Conservation (phyloP, 164 flowering plant genomes). For the Akebia trifoliata region DNA sequence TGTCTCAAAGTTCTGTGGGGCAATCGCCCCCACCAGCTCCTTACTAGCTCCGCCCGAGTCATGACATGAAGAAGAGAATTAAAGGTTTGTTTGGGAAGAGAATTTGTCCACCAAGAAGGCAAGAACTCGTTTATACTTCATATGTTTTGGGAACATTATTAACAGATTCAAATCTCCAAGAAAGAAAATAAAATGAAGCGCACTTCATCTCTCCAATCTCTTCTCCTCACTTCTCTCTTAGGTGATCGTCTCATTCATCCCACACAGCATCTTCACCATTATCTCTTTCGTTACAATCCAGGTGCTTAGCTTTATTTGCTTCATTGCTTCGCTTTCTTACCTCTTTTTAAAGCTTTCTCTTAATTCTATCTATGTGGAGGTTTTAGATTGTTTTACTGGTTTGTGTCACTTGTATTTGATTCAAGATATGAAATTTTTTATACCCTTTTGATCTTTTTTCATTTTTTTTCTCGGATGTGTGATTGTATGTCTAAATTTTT, state of each 20-base stretch:
- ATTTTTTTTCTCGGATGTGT: background rate
- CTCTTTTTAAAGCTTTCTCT: background rate
- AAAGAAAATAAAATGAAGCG: constrained; percentile 6
- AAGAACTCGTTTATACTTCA: too few species aligned
- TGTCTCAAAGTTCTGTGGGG: too few species aligned
- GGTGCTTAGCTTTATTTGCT: background rate
- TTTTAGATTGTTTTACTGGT: background rate
- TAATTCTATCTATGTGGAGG: too few species aligned
- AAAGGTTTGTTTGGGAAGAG: too few species aligned
- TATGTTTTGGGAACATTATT: too few species aligned
- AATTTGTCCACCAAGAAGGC: too few species aligned
- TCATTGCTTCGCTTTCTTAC: background rate
- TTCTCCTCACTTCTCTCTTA: constrained; percentile 22
- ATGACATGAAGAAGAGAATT: too few species aligned
- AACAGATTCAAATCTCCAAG: background rate
- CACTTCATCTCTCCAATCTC: constrained; percentile 22
- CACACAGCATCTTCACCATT: constrained; percentile 10
- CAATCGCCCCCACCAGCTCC: too few species aligned
- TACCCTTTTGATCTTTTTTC: background rate
- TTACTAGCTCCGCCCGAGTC: too few species aligned
- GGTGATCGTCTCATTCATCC: constrained; percentile 20
- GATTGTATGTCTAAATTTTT: background rate
- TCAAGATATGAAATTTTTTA: background rate
- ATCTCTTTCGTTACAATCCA: constrained; percentile 9
- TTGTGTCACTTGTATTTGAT: too few species aligned